Evolutionary conservation across 139 green algal genomes (phyloP).

Genomic region (Chlorella sp.): DNA sequence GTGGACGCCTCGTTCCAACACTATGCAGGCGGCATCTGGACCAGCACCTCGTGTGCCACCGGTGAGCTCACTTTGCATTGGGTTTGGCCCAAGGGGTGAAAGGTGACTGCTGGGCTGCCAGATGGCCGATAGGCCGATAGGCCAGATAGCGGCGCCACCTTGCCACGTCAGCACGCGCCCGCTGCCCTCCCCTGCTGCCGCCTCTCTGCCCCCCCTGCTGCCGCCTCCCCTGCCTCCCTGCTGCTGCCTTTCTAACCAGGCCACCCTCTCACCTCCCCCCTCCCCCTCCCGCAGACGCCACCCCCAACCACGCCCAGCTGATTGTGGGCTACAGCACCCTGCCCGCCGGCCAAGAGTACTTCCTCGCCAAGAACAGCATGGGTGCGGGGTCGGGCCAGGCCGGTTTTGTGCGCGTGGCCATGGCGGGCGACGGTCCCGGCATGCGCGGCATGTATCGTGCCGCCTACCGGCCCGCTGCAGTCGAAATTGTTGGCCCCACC

Average conservation of each 20-base stretch:
- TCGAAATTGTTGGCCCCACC: neutral
- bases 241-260: too few species aligned
- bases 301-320: constrained; percentile 6
- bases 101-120: neutral
- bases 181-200: neutral
- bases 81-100: neutral
- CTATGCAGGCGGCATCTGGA: constrained; percentile 21
- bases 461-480: neutral
- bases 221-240: too few species aligned
- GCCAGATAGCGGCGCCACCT: too few species aligned
- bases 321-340: neutral
- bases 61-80: neutral
- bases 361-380: neutral
- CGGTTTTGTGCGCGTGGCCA: constrained; percentile 11
- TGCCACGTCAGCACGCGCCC: neutral
- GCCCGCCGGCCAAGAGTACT: neutral
- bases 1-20: constrained; percentile 24
- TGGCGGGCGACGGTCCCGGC: neutral
- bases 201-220: neutral
- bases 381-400: constrained; percentile 9
- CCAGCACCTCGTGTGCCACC: neutral
- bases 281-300: neutral
- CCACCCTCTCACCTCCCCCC: neutral
- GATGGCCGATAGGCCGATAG: too few species aligned
- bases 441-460: constrained; percentile 1